phyloP scores from a whole-genome alignment of 768 basidiomycete genomes.

The Naematelia encephala region DNA sequence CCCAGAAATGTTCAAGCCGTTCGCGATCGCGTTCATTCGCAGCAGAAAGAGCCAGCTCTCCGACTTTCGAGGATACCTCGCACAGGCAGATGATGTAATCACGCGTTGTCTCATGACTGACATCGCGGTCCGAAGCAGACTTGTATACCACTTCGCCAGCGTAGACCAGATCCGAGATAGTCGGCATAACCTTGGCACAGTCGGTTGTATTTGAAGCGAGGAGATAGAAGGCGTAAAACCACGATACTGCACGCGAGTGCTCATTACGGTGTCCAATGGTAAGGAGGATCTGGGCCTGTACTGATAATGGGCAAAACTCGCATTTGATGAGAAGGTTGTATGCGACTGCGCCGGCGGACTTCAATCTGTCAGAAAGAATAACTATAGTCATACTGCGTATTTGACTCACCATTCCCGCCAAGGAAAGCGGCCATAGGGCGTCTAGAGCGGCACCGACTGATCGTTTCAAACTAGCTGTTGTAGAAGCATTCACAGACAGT shows the following conservation, averaged over 20 bases:
- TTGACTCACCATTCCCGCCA: background rate
- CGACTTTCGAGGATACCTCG: background rate
- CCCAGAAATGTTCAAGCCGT: background rate
- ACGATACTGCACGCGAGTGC: background rate
- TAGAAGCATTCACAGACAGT: conserved; percentile 9
- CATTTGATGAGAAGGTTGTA: background rate
- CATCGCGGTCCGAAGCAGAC: background rate
- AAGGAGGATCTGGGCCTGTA: background rate
- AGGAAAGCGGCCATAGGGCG: background rate
- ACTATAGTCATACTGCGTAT: background rate
- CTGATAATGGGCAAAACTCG: background rate
- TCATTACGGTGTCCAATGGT: background rate
- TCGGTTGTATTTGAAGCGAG: background rate
- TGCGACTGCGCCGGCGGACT: background rate
- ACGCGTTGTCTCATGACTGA: background rate
- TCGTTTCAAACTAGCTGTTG: conserved; percentile 6
- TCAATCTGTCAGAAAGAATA: background rate
- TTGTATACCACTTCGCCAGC: background rate
- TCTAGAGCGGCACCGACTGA: conserved; percentile 5
- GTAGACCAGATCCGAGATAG: background rate
- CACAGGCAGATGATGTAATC: background rate
- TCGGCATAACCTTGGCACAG: background rate
- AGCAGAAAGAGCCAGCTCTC: background rate
- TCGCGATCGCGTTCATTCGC: background rate
- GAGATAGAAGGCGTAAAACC: background rate